Evolutionary conservation across 331 rosid species (phyloP).

Genomic region (Malus hybrid): DNA sequence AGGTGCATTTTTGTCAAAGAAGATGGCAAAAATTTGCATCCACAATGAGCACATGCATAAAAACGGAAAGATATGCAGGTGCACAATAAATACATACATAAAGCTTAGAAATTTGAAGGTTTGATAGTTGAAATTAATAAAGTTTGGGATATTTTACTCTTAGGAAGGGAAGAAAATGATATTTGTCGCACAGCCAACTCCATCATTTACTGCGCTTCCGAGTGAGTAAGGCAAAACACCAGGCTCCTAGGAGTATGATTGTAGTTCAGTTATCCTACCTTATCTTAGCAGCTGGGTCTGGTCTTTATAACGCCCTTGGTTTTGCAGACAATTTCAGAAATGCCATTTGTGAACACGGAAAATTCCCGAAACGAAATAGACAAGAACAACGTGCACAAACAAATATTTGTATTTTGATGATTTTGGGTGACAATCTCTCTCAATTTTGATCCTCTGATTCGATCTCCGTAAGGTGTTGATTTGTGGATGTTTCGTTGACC

Average conservation of each 20-base stretch:
- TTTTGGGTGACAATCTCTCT: too few relatives aligned
- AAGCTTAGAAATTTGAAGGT: background rate
- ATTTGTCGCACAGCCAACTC: constrained; percentile 19
- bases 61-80: background rate
- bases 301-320: background rate
- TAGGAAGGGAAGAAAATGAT: constrained; percentile 17
- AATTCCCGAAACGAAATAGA: too few relatives aligned
- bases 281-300: background rate
- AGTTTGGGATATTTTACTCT: constrained; percentile 10
- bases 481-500: too few relatives aligned
- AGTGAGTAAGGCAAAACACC: background rate
- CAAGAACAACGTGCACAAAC: too few relatives aligned
- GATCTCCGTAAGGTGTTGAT: too few relatives aligned
- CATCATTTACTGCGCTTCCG: constrained; percentile 20
- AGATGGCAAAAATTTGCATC: too few relatives aligned
- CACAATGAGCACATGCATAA: background rate
- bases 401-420: too few relatives aligned
- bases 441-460: too few relatives aligned
- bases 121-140: background rate
- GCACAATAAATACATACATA: background rate
- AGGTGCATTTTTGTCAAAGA: too few relatives aligned
- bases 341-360: too few relatives aligned
- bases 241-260: background rate
- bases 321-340: background rate
- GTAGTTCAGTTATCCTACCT: background rate